phyloP scores from a whole-genome alignment of 2,329 filamentous ascomycete species.

The Cladosporium sphaerospermum region DNA sequence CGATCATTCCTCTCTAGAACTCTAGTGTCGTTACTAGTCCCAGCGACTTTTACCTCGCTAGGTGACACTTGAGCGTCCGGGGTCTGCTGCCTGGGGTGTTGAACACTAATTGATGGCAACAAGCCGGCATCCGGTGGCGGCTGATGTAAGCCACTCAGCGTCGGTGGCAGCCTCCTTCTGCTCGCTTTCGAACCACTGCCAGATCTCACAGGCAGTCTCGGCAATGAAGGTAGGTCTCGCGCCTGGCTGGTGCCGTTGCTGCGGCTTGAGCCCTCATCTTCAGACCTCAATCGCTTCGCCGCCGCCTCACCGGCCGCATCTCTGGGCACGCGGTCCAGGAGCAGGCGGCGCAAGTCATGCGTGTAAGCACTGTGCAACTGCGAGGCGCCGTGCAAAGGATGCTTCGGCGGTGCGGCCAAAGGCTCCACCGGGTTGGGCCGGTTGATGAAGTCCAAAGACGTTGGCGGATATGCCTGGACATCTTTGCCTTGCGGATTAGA shows the following conservation, averaged over 20 bases:
- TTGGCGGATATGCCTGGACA: constrained; percentile 18
- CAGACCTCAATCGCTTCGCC: constrained; percentile 21
- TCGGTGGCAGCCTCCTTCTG: constrained; percentile 40
- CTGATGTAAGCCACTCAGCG: constrained; percentile 56
- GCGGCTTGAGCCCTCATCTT: constrained; percentile 12
- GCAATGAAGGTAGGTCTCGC: constrained; percentile 21
- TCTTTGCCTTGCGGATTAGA: neutral
- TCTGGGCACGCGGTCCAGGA: constrained; percentile 31
- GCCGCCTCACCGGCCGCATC: constrained; percentile 25
- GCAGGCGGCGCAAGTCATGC: constrained; percentile 22
- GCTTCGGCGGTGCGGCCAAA: constrained; percentile 24
- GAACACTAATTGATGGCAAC: constrained; percentile 53
- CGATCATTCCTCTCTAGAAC: no score
- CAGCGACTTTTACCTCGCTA: neutral
- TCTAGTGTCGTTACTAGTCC: neutral
- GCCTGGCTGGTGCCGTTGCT: constrained; percentile 13
- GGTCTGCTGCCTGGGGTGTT: constrained; percentile 14
- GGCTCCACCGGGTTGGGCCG: constrained; percentile 33
- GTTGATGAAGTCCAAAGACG: constrained; percentile 17
- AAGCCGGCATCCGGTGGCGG: constrained; percentile 56
- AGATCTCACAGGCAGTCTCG: constrained; percentile 30
- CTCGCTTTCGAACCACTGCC: constrained; percentile 27
- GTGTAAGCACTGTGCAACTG: constrained; percentile 23
- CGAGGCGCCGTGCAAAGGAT: constrained; percentile 28
- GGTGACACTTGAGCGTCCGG: neutral